Percentiles rank a stretch among this genome's conserved stretches.
These are phyloP conservation scores for Aspergillus carbonarius DNA, from an alignment of 2,329 filamentous ascomycete genomes.

Conservation along the genomic window DNA sequence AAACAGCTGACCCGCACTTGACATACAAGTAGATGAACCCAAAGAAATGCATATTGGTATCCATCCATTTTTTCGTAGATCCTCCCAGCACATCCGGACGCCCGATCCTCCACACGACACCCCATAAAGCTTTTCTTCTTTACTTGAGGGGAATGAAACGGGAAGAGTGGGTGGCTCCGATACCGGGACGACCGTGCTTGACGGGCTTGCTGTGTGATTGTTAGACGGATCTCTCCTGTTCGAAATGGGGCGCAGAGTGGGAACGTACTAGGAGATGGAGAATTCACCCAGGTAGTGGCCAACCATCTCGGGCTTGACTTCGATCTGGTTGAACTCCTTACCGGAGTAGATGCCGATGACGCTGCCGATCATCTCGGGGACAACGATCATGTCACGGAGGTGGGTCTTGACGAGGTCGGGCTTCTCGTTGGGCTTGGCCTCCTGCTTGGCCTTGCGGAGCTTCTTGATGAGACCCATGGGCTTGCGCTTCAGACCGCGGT, in stretches of 20 bases:
- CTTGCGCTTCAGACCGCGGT: conserved; percentile 99
- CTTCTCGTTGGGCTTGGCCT: conserved; percentile 99
- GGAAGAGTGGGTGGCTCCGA: conserved; percentile 99
- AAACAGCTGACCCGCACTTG: conserved; percentile 41
- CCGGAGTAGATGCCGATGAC: conserved; percentile 99
- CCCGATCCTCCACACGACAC: conserved; percentile 39
- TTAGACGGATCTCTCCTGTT: conserved; percentile 47
- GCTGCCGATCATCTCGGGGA: conserved; percentile 99
- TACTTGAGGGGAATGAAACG: conserved; percentile 99
- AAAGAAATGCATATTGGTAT: conserved; percentile 27
- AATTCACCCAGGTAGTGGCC: conserved; percentile 99
- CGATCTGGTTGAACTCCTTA: conserved; percentile 99
- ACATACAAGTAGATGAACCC: conserved; percentile 41
- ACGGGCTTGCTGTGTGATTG: conserved; percentile 79
- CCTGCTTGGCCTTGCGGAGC: conserved; percentile 99
- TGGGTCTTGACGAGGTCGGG: conserved; percentile 99
- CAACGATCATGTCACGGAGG: conserved; percentile 99
- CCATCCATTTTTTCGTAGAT: conserved; percentile 39
- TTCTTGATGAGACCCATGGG: conserved; percentile 99
- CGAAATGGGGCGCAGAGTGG: neutral
- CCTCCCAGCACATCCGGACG: conserved; percentile 32
- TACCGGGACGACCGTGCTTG: conserved; percentile 99
- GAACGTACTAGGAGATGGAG: conserved; percentile 98
- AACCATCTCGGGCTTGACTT: conserved; percentile 99
- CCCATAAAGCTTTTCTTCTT: conserved; percentile 45